phyloP scores from a whole-genome alignment of 805 yeast genomes.

The Cyberlindnera maritima region DNA sequence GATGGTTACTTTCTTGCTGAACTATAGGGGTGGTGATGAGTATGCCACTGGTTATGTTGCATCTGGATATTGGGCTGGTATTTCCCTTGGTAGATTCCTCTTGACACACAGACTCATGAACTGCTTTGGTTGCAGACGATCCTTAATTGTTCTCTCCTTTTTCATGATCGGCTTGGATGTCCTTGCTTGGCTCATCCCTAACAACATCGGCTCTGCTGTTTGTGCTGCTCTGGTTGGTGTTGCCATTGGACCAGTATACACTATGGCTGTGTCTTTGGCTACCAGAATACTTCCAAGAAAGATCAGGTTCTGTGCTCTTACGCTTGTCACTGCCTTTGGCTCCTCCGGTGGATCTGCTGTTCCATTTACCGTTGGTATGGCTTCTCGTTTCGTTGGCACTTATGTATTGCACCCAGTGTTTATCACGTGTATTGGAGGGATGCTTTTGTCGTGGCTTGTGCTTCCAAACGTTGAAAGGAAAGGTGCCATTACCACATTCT shows the following conservation, averaged over 20 bases:
- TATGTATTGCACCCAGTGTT: slow-evolving; percentile 48
- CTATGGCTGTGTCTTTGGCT: slow-evolving; percentile 44
- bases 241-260: slow-evolving; percentile 56
- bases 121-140: slow-evolving; percentile 41
- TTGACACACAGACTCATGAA: slow-evolving; percentile 40
- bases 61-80: slow-evolving; percentile 65
- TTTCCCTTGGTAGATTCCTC: slow-evolving; percentile 52
- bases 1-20: slow-evolving; percentile 56
- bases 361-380: slow-evolving; percentile 50
- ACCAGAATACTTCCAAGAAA: slow-evolving; percentile 46
- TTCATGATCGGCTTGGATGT: slow-evolving; percentile 37
- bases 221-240: slow-evolving; percentile 47
- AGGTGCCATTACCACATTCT: slow-evolving; percentile 16
- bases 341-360: slow-evolving; percentile 53
- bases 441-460: slow-evolving; percentile 39
- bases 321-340: slow-evolving; percentile 53
- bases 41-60: slow-evolving; percentile 51
- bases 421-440: slow-evolving; percentile 34
- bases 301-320: slow-evolving; percentile 46
- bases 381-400: slow-evolving; percentile 43
- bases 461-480: slow-evolving; percentile 42
- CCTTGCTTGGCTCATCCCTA: slow-evolving; percentile 47
- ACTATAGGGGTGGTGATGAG: slow-evolving; percentile 44
- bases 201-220: slow-evolving; percentile 44
- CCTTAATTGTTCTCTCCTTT: slow-evolving; percentile 35